Conservation (phyloP, 2,329 filamentous ascomycete genomes). For the Seiridium unicorne region DNA sequence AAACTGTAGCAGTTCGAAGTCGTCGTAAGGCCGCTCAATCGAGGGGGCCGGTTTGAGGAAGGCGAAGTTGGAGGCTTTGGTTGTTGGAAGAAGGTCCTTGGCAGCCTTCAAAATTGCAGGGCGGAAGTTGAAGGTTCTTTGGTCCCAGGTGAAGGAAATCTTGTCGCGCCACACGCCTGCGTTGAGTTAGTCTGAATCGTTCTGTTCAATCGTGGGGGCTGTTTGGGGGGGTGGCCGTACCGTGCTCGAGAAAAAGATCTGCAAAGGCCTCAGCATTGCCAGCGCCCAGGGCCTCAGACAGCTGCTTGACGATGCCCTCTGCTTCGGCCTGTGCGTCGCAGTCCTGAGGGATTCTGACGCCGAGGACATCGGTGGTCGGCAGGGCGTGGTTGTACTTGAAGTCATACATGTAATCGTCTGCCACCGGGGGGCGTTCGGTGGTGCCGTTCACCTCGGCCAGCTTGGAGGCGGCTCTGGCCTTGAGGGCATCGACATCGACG, state of each 20-base stretch:
- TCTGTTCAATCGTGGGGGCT: background rate
- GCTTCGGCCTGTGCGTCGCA: background rate
- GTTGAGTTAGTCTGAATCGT: background rate
- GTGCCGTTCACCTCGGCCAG: background rate
- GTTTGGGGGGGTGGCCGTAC: background rate
- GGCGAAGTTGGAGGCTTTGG: background rate
- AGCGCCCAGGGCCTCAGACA: background rate
- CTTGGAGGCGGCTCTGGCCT: background rate
- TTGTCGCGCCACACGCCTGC: conserved; percentile 3
- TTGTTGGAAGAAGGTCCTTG: conserved; percentile 1
- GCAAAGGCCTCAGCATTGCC: background rate
- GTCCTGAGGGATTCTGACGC: background rate
- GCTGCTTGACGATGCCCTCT: background rate
- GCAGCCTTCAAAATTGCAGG: background rate
- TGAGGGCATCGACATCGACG: background rate
- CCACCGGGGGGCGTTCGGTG: background rate
- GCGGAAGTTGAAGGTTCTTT: conserved; percentile 1
- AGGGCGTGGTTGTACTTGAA: conserved; percentile 5
- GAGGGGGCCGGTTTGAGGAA: background rate
- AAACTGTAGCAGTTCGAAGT: background rate
- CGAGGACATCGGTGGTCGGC: background rate
- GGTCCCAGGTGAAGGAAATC: conserved; percentile 4
- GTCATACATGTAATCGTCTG: conserved; percentile 6
- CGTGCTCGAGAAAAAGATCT: conserved; percentile 1
- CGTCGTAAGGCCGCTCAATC: conserved; percentile 1